phyloP scores from a whole-genome alignment of 2,329 filamentous ascomycete genomes.

The Stagonosporopsis rhizophila region DNA sequence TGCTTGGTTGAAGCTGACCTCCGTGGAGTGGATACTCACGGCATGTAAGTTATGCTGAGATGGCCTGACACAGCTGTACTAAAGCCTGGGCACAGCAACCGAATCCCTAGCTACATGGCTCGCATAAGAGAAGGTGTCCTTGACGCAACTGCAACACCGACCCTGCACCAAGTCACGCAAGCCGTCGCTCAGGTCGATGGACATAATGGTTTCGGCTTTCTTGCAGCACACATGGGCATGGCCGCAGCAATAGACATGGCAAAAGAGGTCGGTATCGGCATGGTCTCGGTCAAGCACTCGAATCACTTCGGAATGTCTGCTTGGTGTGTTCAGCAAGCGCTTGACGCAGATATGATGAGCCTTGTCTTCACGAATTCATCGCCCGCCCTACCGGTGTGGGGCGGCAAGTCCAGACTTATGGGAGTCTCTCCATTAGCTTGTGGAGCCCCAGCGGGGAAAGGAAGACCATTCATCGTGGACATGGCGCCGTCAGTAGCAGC shows the following conservation, averaged over 20 bases:
- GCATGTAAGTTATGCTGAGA: constrained; percentile 52
- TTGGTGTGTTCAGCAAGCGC: constrained; percentile 78
- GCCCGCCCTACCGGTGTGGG: constrained; percentile 75
- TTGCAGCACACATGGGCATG: constrained; percentile 73
- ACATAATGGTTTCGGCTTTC: constrained; percentile 77
- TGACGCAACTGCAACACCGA: constrained; percentile 65
- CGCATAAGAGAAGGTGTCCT: constrained; percentile 75
- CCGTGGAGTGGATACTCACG: constrained; percentile 80
- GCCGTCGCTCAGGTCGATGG: constrained; percentile 73
- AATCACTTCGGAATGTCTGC: constrained; percentile 88
- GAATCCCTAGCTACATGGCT: constrained; percentile 78
- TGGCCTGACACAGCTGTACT: constrained; percentile 7
- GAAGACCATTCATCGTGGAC: constrained; percentile 73
- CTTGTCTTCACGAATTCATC: constrained; percentile 68
- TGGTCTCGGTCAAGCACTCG: constrained; percentile 76
- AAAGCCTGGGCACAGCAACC: constrained; percentile 55
- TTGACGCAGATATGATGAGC: constrained; percentile 72
- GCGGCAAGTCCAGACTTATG: constrained; percentile 71
- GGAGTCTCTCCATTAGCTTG: constrained; percentile 78
- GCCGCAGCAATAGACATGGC: constrained; percentile 71
- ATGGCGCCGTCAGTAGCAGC: constrained; percentile 76
- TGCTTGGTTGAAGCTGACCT: constrained; percentile 78
- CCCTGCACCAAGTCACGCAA: constrained; percentile 68
- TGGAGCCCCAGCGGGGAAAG: constrained; percentile 71
- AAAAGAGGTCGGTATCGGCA: constrained; percentile 70